These are phyloP conservation scores for Hyparrhenia diplandra DNA, from an alignment of 176 grass and related monocot genomes.

Conservation along the genomic window DNA sequence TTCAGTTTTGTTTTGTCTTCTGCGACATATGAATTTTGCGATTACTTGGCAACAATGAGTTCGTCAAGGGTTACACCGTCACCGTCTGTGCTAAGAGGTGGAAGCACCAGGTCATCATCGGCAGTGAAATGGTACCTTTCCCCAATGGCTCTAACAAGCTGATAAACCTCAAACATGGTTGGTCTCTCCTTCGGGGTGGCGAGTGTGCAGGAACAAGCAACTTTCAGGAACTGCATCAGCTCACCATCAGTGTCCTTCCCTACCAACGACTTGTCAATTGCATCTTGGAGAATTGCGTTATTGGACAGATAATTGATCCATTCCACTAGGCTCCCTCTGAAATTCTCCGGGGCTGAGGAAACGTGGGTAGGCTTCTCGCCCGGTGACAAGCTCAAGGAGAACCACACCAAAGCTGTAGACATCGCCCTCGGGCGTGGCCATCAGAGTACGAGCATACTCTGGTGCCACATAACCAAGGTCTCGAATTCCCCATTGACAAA, in stretches of 20 bases:
- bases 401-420: constrained; percentile 83
- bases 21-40: background rate
- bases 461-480: constrained; percentile 86
- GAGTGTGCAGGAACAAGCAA: constrained; percentile 61
- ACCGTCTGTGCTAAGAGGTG: constrained; percentile 41
- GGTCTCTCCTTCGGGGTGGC: constrained; percentile 67
- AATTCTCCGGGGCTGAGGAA: constrained; percentile 64
- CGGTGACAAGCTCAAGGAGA: constrained; percentile 73
- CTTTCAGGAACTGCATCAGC: constrained; percentile 77
- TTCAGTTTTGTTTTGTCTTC: background rate
- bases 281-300: constrained; percentile 50
- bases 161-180: constrained; percentile 97
- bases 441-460: constrained; percentile 64
- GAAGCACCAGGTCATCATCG: constrained; percentile 63
- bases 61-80: constrained; percentile 55
- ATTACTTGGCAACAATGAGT: constrained; percentile 70
- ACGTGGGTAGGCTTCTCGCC: constrained; percentile 79
- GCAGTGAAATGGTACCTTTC: constrained; percentile 70
- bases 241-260: constrained; percentile 45
- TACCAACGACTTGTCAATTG: constrained; percentile 65
- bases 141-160: constrained; percentile 75
- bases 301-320: constrained; percentile 71
- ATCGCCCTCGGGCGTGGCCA: constrained; percentile 77
- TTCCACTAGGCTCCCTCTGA: constrained; percentile 72
- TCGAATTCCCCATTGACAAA: constrained; percentile 84